A percentile compares a stretch with the other conserved stretches of the same genome.
Conservation (phyloP, 169 alveolate species). For the Perkinsus olseni region DNA sequence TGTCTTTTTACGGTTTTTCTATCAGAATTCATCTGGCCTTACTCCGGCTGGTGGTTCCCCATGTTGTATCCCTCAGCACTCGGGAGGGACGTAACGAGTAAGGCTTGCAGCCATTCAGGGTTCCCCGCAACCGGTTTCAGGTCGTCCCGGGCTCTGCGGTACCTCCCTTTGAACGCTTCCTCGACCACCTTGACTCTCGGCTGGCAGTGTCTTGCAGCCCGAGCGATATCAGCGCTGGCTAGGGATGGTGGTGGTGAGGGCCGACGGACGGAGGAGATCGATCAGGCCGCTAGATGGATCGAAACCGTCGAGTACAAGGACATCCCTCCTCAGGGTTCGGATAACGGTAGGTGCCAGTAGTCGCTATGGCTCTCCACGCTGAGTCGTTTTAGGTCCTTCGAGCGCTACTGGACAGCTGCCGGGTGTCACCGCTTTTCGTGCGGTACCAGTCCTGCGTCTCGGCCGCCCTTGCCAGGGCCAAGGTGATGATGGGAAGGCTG, state of each 20-base stretch:
- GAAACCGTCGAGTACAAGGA: not conserved
- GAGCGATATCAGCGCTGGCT: not conserved
- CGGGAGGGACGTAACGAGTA: not conserved
- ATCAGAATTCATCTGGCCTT: not conserved
- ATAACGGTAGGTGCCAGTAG: not conserved
- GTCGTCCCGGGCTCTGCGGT: not conserved
- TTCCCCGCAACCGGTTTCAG: not conserved
- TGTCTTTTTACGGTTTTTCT: not conserved
- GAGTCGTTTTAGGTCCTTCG: not conserved
- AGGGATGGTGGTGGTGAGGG: not conserved
- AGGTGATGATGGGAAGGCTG: not conserved
- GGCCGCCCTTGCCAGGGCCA: not conserved
- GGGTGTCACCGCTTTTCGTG: not conserved
- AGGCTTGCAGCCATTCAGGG: not conserved
- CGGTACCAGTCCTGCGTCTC: not conserved
- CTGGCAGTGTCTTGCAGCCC: not conserved
- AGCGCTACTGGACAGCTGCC: not conserved
- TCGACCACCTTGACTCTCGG: not conserved
- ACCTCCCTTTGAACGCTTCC: not conserved
- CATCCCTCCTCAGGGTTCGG: not conserved
- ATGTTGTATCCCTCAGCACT: not conserved
- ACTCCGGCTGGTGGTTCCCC: not conserved
- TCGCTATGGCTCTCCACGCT: not conserved
- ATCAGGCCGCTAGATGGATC: not conserved
- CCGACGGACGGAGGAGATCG: not conserved